phyloP scores from a whole-genome alignment of 805 yeast species.

The Metschnikowia vanudenii region DNA sequence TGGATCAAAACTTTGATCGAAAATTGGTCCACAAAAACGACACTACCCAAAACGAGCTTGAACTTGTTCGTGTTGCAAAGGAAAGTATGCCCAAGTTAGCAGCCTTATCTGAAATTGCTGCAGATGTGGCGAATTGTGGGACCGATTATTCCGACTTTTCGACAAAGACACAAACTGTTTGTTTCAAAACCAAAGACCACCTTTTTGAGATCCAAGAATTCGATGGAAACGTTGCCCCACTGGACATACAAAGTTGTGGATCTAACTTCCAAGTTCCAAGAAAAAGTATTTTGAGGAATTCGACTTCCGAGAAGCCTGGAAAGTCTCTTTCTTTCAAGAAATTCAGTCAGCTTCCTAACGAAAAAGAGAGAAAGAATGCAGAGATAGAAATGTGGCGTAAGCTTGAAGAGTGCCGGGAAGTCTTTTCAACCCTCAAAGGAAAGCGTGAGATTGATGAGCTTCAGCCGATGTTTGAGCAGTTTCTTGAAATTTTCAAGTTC shows the following conservation, averaged over 20 bases:
- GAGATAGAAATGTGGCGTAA: background rate
- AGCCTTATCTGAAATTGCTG: background rate
- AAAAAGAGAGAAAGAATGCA: background rate
- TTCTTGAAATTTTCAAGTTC: background rate
- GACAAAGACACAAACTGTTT: background rate
- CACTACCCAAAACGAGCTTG: background rate
- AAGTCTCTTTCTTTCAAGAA: background rate
- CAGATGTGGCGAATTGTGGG: background rate
- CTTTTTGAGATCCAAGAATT: background rate
- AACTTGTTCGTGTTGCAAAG: background rate
- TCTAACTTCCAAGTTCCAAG: background rate
- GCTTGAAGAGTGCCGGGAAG: background rate
- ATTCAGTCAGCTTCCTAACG: background rate
- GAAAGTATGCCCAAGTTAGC: background rate
- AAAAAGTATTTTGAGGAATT: background rate
- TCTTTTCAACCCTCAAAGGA: background rate
- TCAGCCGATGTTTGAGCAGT: background rate
- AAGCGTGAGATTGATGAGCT: background rate
- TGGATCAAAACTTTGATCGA: background rate
- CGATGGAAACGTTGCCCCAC: background rate
- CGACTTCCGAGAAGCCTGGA: background rate
- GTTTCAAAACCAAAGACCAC: background rate
- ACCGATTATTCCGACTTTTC: background rate
- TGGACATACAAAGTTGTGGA: background rate
- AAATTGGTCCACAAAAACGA: background rate